Conservation (phyloP, 78 protist species). For the Dictyostelium discoideum region DNA sequence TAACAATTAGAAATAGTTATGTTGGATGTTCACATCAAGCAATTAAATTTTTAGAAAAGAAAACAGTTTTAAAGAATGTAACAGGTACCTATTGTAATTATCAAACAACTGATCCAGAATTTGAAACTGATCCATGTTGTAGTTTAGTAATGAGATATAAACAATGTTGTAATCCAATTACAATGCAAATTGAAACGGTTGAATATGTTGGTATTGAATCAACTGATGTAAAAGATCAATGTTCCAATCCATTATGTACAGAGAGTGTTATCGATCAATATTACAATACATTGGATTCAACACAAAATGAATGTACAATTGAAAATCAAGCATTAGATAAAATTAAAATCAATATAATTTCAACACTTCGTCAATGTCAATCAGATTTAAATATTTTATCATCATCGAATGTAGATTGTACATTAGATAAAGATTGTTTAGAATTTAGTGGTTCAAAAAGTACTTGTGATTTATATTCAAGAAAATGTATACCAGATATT, state of each 20-base stretch:
- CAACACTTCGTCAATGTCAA: background rate
- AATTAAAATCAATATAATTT: background rate
- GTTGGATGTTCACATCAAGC: constrained; percentile 19
- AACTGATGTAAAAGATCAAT: background rate
- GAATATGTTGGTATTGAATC: background rate
- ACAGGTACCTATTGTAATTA: constrained; percentile 26
- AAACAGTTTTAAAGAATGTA: background rate
- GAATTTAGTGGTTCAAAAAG: background rate
- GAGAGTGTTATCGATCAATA: background rate
- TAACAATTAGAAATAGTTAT: constrained; percentile 27
- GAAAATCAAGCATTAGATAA: background rate
- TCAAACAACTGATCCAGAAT: background rate
- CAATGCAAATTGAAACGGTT: background rate
- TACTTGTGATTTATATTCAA: background rate
- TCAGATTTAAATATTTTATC: background rate
- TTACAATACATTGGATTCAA: background rate
- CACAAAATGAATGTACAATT: background rate
- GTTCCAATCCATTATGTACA: constrained; percentile 1
- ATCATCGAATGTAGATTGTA: background rate
- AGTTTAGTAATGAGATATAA: background rate
- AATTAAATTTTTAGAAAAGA: background rate
- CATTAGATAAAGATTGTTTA: background rate
- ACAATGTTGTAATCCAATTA: constrained; percentile 38
- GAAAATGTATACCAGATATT: background rate
- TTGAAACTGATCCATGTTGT: constrained; percentile 50